Evolutionary conservation across 768 basidiomycete species (phyloP), one percentile per base, ranked within the genome.

Genomic region (Serendipita vermifera): DNA sequence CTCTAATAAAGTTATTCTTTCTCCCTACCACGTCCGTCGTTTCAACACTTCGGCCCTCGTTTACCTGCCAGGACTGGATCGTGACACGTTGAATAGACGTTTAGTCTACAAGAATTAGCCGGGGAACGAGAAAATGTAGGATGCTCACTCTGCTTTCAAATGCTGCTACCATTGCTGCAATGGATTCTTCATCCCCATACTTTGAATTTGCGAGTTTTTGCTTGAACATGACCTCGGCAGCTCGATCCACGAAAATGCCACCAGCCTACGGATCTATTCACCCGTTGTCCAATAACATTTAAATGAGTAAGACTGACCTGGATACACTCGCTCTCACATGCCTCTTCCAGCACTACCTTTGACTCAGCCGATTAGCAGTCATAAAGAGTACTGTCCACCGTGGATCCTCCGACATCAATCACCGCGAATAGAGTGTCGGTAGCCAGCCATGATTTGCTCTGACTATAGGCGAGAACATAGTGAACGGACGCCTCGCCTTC

Each of bases 401-500:
- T 57, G 15, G 43, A 51, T 13, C 56, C 56, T 7, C 56, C 56
- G 24, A 32, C 40, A 24, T 57, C 56, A 26, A 48, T 32, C 4
- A 57, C 39, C 6, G 41, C 27, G 27, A 46, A 53, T 15, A 33
- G 33, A 3, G 33, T 48, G 27, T 43, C 56, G 0, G 27, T 14
- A 7, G 13, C 26, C 3, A 57, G 26, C 56, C 56, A 57, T 3
- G 41, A 31, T 17, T 32, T 38, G 32, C 38, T 29, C 3, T 48
- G 33, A 3, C 33, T 26, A 17, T 57, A 26, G 9, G 22, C 32
- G 14, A 57, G 56, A 26, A 33, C 56, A 24, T 40, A 57, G 33
- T 57, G 56, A 20, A 57, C 56, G 7, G 56, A 46, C 9, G 56
- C 56, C 38, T 57, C 56, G 14, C 32, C 40, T 33, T 57, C 56